phyloP scores from a whole-genome alignment of 768 basidiomycete genomes.

The Naganishia vishniacii region DNA sequence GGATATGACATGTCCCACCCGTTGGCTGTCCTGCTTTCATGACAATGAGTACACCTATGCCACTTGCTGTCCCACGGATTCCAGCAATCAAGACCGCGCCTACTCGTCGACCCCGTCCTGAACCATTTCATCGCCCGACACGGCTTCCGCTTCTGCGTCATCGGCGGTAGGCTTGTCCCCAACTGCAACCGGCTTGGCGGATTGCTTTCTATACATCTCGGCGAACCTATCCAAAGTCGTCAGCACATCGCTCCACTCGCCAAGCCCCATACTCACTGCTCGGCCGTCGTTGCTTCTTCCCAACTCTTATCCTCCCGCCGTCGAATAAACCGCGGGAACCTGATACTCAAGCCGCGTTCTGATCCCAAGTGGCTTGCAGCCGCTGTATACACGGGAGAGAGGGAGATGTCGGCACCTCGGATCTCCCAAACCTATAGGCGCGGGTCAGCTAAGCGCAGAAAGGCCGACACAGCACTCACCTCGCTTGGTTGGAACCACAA shows the following conservation, averaged over 20 bases:
- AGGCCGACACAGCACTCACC: constrained; percentile 59
- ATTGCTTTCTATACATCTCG: constrained; percentile 13
- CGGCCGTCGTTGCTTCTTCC: constrained; percentile 66
- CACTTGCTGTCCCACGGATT: no score
- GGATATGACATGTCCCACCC: no score
- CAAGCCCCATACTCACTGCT: constrained; percentile 49
- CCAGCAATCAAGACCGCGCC: no score
- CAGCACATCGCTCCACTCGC: no score
- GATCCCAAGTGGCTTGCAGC: constrained; percentile 61
- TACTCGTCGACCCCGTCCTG: no score
- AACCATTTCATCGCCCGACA: background rate
- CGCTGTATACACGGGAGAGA: constrained; percentile 61
- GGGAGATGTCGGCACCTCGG: constrained; percentile 58
- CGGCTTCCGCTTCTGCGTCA: background rate
- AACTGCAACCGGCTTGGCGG: background rate
- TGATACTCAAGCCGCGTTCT: constrained; percentile 68
- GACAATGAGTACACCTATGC: no score
- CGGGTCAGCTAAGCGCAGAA: background rate
- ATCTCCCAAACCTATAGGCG: constrained; percentile 79
- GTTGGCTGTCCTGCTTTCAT: no score
- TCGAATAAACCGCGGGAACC: constrained; percentile 81
- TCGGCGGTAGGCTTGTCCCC: background rate
- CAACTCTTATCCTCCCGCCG: constrained; percentile 67
- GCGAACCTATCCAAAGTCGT: background rate
- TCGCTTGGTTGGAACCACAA: constrained; percentile 51